Evolutionary conservation across 805 yeast species (phyloP).

Genomic region (Saccharomyces kudriavzevii): DNA sequence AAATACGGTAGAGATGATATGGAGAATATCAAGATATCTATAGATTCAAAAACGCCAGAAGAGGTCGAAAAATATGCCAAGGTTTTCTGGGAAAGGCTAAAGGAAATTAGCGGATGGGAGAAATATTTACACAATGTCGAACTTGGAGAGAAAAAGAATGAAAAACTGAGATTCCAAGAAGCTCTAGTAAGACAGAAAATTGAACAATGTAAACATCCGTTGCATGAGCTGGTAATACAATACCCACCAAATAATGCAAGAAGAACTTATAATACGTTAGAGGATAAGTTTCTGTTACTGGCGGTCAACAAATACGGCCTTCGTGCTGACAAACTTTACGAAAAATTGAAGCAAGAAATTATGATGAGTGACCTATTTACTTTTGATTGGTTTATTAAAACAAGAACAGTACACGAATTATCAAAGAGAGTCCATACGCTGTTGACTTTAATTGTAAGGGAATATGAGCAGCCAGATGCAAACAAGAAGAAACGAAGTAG

Average conservation of each 20-base stretch:
- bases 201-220: constrained; percentile 46
- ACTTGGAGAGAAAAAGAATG: constrained; percentile 59
- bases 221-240: constrained; percentile 54
- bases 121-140: constrained; percentile 67
- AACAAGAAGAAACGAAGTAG: constrained; percentile 40
- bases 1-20: constrained; percentile 52
- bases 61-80: constrained; percentile 54
- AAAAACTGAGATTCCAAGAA: constrained; percentile 48
- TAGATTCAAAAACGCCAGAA: constrained; percentile 48
- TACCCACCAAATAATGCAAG: constrained; percentile 83
- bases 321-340: constrained; percentile 49
- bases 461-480: constrained; percentile 54
- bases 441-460: constrained; percentile 59
- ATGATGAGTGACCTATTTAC: constrained; percentile 49
- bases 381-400: constrained; percentile 66
- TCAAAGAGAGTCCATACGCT: constrained; percentile 63
- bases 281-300: constrained; percentile 58
- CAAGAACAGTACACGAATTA: constrained; percentile 65
- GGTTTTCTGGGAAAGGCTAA: constrained; percentile 56
- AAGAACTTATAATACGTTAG: constrained; percentile 57
- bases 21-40: constrained; percentile 42
- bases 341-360: constrained; percentile 59
- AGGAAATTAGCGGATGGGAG: constrained; percentile 59
- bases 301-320: constrained; percentile 61
- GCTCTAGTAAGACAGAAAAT: constrained; percentile 46